Evolutionary conservation across 83 land plant species (phyloP).

Genomic region (Thuja plicata): DNA sequence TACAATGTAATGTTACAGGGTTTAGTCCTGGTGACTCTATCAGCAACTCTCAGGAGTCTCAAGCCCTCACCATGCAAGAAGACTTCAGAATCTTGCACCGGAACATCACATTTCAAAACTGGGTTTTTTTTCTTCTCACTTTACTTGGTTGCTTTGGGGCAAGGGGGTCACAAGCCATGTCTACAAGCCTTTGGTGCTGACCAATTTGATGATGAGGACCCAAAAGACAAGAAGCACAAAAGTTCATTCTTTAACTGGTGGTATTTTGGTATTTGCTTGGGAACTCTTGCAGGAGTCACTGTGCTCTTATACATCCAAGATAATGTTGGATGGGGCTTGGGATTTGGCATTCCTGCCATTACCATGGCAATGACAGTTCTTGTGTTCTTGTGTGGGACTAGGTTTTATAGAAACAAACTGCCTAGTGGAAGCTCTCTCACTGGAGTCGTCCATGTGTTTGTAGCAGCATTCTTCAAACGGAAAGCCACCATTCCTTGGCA

Average conservation of each 20-base stretch:
- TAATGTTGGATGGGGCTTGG: conserved; percentile 64
- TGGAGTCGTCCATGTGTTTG: conserved; percentile 30
- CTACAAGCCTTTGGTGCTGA: conserved; percentile 74
- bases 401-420: conserved; percentile 32
- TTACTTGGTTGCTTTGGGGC: conserved; percentile 36
- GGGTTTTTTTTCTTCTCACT: conserved; percentile 30
- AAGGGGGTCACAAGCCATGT: conserved; percentile 62
- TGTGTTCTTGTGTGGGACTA: conserved; percentile 35
- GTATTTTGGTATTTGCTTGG: conserved; percentile 42
- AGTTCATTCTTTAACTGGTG: conserved; percentile 76
- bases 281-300: conserved; percentile 29
- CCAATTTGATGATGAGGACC: conserved; percentile 62
- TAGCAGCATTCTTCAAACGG: conserved; percentile 27
- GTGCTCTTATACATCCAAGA: conserved; percentile 52
- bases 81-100: neutral
- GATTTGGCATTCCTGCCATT: conserved; percentile 58
- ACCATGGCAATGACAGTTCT: conserved; percentile 31
- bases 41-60: neutral
- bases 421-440: conserved; percentile 39
- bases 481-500: neutral
- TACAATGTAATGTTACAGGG: neutral
- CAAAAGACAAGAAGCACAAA: conserved; percentile 38
- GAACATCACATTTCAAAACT: conserved; percentile 16
- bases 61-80: neutral
- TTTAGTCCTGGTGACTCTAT: neutral